A percentile compares a stretch with the other conserved stretches of the same genome.
These are phyloP conservation scores for Populus euphratica DNA, from an alignment of 345 rosid genomes.

Conservation along the genomic window DNA sequence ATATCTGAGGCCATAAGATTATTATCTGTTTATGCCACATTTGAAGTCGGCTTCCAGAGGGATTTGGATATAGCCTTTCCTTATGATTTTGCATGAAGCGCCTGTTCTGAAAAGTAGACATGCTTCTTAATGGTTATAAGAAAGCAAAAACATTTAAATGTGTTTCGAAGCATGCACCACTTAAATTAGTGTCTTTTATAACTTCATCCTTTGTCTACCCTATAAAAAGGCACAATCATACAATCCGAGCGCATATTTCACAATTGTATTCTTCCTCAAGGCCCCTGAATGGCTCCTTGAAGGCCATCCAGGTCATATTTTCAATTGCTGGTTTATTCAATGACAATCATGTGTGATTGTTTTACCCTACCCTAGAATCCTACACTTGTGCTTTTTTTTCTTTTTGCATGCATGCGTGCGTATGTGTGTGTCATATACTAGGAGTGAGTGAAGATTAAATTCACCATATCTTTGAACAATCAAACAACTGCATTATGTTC, in stretches of 20 bases:
- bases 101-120: neutral
- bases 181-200: no score
- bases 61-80: neutral
- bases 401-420: fast-evolving
- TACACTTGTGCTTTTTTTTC: neutral
- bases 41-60: neutral
- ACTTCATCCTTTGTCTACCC: no score
- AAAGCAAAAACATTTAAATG: neutral
- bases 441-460: neutral
- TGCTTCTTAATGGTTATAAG: neutral
- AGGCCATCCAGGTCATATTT: neutral
- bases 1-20: neutral
- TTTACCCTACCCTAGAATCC: neutral
- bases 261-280: neutral
- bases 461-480: neutral
- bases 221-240: neutral
- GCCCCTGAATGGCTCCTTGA: no score
- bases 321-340: neutral
- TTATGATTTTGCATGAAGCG: neutral
- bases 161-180: no score
- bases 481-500: neutral
- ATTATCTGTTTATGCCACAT: neutral
- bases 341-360: neutral
- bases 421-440: neutral
- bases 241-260: neutral